Conservation (phyloP, 1,139 yeast genomes). For the Keqinozyma sinolaborantium region DNA sequence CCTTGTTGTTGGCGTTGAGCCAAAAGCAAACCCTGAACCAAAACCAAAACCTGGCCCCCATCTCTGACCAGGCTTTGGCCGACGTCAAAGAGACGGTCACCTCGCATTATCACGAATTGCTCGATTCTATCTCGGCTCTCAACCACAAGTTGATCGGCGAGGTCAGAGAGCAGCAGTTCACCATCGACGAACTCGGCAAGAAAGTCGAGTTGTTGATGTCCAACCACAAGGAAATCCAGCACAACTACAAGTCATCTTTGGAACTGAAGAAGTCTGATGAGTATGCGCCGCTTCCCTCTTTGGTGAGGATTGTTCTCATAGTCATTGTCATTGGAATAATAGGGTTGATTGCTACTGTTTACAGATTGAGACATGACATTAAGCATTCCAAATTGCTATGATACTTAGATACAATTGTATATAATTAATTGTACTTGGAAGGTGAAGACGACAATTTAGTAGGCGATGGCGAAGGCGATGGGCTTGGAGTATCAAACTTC, state of each 20-base stretch:
- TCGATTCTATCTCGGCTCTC: constrained; percentile 27
- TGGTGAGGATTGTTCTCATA: constrained; percentile 39
- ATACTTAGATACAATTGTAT: constrained; percentile 5
- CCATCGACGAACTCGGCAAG: constrained; percentile 29
- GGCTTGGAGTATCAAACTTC: constrained; percentile 22
- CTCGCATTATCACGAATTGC: constrained; percentile 33
- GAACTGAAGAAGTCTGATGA: constrained; percentile 5
- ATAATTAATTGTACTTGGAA: no score
- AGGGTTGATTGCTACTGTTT: constrained; percentile 36
- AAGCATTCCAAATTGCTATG: constrained; percentile 53
- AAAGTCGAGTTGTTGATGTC: constrained; percentile 44
- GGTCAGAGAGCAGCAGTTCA: constrained; percentile 41
- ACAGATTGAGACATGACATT: constrained; percentile 50
- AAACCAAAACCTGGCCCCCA: no score
- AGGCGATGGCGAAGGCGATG: constrained; percentile 6
- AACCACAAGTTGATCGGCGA: constrained; percentile 43
- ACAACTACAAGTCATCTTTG: constrained; percentile 16
- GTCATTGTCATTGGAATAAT: constrained; percentile 38
- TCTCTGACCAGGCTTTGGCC: constrained; percentile 9
- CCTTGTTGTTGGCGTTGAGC: constrained; percentile 3
- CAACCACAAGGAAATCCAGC: constrained; percentile 37
- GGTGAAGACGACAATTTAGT: constrained; percentile 9
- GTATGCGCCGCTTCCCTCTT: constrained; percentile 13
- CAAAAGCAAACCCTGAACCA: not conserved
- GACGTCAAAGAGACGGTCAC: constrained; percentile 25